Evolutionary conservation across 495 filamentous ascomycete species (phyloP).

Genomic region (Ramalina intermedia): DNA sequence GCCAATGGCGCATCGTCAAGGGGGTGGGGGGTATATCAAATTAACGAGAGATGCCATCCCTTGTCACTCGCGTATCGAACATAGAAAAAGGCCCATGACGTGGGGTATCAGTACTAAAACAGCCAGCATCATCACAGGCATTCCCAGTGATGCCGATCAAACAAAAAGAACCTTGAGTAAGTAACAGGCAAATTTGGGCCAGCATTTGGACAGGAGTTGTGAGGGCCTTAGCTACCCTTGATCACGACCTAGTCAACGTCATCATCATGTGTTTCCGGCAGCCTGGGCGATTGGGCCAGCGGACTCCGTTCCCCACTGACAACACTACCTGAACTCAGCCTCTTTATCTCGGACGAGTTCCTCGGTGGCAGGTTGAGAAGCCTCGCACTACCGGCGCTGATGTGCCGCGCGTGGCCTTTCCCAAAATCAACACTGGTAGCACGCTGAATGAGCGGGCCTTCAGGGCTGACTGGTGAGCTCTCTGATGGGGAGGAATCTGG

Average conservation of each 20-base stretch:
- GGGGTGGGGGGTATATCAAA: background rate
- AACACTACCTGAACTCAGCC: conserved; percentile 16
- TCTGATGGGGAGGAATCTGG: conserved; percentile 20
- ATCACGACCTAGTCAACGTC: conserved; percentile 11
- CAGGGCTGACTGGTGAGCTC: conserved; percentile 16
- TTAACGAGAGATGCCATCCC: background rate
- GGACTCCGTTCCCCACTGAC: conserved; percentile 13
- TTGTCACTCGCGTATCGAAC: background rate
- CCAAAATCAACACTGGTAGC: conserved; percentile 52
- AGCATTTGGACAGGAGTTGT: too few species aligned
- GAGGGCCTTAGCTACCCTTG: too few species aligned
- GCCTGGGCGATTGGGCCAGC: conserved; percentile 9
- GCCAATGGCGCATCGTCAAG: too few species aligned
- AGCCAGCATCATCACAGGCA: background rate
- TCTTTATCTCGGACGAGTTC: conserved; percentile 22
- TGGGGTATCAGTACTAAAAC: background rate
- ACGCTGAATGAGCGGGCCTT: conserved; percentile 33
- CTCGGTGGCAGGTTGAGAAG: conserved; percentile 47
- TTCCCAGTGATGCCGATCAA: too few species aligned
- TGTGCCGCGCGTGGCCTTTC: conserved; percentile 48
- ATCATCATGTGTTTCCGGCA: conserved; percentile 6
- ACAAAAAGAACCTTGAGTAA: too few species aligned
- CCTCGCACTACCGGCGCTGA: conserved; percentile 61
- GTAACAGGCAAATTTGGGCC: too few species aligned
- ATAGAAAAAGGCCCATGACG: background rate